phyloP scores from a whole-genome alignment of 768 basidiomycete genomes.

The Myochromella boudieri region DNA sequence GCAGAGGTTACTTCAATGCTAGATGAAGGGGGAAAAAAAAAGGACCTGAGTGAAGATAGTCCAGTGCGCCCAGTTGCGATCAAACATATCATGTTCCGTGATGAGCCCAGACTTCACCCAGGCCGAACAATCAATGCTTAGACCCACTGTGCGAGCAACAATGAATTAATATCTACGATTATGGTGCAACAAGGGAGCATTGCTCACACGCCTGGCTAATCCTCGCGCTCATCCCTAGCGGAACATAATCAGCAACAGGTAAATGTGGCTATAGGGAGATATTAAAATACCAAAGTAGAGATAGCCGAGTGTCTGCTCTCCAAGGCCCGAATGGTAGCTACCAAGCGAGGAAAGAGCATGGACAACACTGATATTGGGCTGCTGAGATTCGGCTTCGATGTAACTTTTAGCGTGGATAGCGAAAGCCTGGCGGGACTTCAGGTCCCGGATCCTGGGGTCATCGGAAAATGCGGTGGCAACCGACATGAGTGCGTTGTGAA shows the following conservation, averaged over 20 bases:
- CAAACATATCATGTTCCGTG: conserved; percentile 49
- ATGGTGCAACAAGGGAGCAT: neutral
- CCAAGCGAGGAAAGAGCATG: conserved; percentile 43
- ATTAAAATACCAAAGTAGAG: conserved; percentile 41
- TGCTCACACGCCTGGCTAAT: conserved; percentile 59
- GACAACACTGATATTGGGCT: conserved; percentile 44
- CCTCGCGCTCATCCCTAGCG: conserved; percentile 54
- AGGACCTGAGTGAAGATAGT: conserved; percentile 53
- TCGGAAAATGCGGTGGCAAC: conserved; percentile 44
- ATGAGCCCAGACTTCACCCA: conserved; percentile 57
- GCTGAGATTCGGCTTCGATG: conserved; percentile 45
- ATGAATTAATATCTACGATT: neutral
- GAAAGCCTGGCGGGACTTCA: conserved; percentile 41
- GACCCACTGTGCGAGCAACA: conserved; percentile 43
- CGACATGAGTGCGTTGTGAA: conserved; percentile 65
- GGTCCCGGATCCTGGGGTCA: conserved; percentile 40
- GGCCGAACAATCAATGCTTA: conserved; percentile 54
- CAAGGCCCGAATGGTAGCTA: conserved; percentile 45
- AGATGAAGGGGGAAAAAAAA: neutral
- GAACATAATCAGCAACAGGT: conserved; percentile 1
- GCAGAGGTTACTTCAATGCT: conserved; percentile 1
- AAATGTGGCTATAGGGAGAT: neutral
- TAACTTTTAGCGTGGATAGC: conserved; percentile 43
- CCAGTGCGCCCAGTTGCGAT: conserved; percentile 64
- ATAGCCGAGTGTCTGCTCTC: conserved; percentile 48